Evolutionary conservation across 352 stramenopile species (phyloP).

Genomic region (Phytophthora hibernalis): DNA sequence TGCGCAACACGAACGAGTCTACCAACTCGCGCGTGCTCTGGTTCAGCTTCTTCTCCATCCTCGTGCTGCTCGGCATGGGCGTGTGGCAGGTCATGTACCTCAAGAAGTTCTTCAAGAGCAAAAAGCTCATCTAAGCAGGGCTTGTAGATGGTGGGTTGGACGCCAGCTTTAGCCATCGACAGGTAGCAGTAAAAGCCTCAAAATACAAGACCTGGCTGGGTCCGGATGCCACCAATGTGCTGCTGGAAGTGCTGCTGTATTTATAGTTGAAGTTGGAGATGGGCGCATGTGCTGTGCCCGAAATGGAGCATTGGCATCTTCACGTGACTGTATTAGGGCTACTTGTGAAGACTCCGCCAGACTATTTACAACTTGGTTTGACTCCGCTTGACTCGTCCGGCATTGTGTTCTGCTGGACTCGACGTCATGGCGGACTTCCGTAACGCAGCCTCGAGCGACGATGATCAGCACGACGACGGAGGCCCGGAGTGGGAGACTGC

Average conservation of each 20-base stretch:
- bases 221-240: conserved; percentile 13
- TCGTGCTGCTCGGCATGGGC: conserved; percentile 85
- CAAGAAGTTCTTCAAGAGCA: conserved; percentile 94
- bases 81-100: conserved; percentile 91
- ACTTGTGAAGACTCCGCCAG: not conserved
- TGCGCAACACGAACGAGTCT: conserved; percentile 92
- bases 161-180: conserved; percentile 7
- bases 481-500: conserved; percentile 34
- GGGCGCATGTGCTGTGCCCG: conserved; percentile 9
- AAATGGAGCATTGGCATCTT: conserved; percentile 24
- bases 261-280: conserved; percentile 34
- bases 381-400: not conserved
- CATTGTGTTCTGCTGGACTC: conserved; percentile 4
- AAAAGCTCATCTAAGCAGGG: conserved; percentile 87
- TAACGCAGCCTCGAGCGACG: conserved; percentile 25
- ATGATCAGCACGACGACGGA: conserved; percentile 29
- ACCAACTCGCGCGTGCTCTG: conserved; percentile 90
- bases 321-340: conserved; percentile 1
- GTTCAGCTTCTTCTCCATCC: conserved; percentile 92
- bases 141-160: conserved; percentile 24
- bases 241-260: conserved; percentile 11
- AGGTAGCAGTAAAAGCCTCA: conserved; percentile 1
- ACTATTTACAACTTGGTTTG: conserved; percentile 32
- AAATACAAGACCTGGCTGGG: conserved; percentile 30
- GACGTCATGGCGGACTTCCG: conserved; percentile 31